phyloP scores from a whole-genome alignment of 129 eudicot species.

The Rutidosis leptorrhynchoides region DNA sequence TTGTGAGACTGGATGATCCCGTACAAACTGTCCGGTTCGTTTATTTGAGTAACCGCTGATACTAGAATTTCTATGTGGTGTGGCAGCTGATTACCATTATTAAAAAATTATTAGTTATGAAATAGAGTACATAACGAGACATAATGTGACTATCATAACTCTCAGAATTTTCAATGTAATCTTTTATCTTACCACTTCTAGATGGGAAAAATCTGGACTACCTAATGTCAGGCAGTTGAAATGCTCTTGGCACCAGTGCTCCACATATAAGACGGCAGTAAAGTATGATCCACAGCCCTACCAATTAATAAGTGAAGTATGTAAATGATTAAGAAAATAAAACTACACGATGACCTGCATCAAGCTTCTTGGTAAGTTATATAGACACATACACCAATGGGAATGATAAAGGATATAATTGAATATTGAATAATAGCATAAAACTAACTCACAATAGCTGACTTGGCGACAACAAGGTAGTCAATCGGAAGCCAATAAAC shows the following conservation, averaged over 20 bases:
- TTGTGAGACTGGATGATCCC: conserved; percentile 92
- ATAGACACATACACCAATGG: background rate
- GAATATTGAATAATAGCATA: background rate
- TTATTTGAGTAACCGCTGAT: conserved; percentile 92
- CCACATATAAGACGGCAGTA: conserved; percentile 92
- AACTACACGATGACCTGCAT: conserved; percentile 1
- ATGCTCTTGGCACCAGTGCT: conserved; percentile 97
- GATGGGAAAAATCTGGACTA: conserved; percentile 85
- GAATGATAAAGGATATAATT: background rate
- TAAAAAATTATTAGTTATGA: background rate
- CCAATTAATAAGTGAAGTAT: conserved; percentile 14
- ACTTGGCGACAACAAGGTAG: conserved; percentile 78
- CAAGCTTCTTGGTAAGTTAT: background rate
- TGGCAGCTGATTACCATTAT: conserved; percentile 59
- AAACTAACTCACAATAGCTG: conserved; percentile 74
- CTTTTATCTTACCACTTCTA: conserved; percentile 50
- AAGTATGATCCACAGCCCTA: conserved; percentile 93
- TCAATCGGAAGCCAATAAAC: conserved; percentile 89
- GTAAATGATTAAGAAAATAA: conserved; percentile 3
- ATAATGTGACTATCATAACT: background rate
- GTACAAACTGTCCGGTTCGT: conserved; percentile 97
- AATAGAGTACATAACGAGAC: background rate
- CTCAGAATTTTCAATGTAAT: background rate
- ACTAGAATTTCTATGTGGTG: conserved; percentile 75
- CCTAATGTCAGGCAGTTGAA: conserved; percentile 74